Conservation (phyloP, 495 filamentous ascomycete genomes). For the Glonium stellatum region DNA sequence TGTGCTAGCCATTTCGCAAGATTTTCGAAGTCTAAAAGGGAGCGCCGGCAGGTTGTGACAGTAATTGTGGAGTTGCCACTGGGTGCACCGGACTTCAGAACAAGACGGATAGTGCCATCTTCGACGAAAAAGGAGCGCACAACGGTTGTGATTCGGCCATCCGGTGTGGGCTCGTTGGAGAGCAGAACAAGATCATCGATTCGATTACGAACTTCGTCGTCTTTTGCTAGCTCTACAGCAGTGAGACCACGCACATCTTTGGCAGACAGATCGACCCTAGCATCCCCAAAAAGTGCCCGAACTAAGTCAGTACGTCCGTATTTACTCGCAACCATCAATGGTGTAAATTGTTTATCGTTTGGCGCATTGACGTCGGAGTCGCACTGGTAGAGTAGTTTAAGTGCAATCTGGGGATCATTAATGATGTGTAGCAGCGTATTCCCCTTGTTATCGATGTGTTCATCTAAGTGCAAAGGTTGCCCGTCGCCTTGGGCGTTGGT, state of each 20-base stretch:
- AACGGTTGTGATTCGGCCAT: constrained; percentile 82
- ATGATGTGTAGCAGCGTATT: constrained; percentile 93
- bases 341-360: constrained; percentile 92
- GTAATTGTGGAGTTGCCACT: constrained; percentile 62
- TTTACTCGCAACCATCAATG: constrained; percentile 98
- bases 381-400: constrained; percentile 68
- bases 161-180: constrained; percentile 59
- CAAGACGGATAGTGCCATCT: constrained; percentile 85
- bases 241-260: constrained; percentile 86
- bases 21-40: constrained; percentile 84
- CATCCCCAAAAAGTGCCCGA: constrained; percentile 75
- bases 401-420: constrained; percentile 71
- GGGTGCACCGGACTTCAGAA: constrained; percentile 86
- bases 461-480: constrained; percentile 76
- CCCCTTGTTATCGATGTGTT: constrained; percentile 86
- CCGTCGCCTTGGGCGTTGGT: constrained; percentile 67
- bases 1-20: constrained; percentile 78
- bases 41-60: constrained; percentile 90
- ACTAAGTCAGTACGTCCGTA: constrained; percentile 94
- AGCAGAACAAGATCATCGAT: constrained; percentile 92
- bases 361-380: constrained; percentile 92
- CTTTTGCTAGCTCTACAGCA: constrained; percentile 93
- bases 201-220: constrained; percentile 92
- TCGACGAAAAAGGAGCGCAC: constrained; percentile 98
- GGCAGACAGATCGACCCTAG: constrained; percentile 74